Percentiles rank a stretch among this genome's conserved stretches.
These are phyloP conservation scores for Penicillium capsulatum DNA, from an alignment of 2,329 filamentous ascomycete genomes.

Conservation along the genomic window DNA sequence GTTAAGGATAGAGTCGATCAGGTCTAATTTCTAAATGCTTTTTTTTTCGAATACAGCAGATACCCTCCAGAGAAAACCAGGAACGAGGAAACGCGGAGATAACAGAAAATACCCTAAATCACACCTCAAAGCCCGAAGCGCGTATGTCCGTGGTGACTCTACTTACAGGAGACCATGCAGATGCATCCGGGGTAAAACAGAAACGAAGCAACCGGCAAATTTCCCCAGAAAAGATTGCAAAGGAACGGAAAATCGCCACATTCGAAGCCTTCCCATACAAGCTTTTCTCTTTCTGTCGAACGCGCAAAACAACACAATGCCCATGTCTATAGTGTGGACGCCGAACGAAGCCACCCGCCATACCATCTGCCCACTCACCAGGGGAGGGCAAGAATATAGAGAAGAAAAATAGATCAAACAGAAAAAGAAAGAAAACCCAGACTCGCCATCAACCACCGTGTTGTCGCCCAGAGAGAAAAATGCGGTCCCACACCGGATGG, in stretches of 20 bases:
- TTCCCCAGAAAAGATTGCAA: too few species aligned
- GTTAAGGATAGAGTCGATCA: conserved; percentile 1
- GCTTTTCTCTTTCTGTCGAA: conserved; percentile 29
- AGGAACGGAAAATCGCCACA: conserved; percentile 13
- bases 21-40: conserved; percentile 27
- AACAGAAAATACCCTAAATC: conserved; percentile 23
- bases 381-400: conserved; percentile 10
- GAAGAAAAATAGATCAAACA: too few species aligned
- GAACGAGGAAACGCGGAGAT: too few species aligned
- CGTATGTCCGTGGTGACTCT: conserved; percentile 24
- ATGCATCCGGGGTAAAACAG: conserved; percentile 16
- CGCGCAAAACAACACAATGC: conserved; percentile 33
- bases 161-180: conserved; percentile 25
- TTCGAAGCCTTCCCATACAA: conserved; percentile 21
- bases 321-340: conserved; percentile 43
- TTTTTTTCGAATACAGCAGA: conserved; percentile 20
- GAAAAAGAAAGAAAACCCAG: conserved; percentile 27
- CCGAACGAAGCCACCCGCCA: conserved; percentile 37
- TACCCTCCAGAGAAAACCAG: conserved; percentile 7
- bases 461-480: conserved; percentile 24
- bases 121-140: conserved; percentile 22
- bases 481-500: conserved; percentile 24
- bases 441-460: conserved; percentile 25
- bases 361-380: conserved; percentile 34
- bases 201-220: conserved; percentile 3